Evolutionary conservation across 257 asterid species (phyloP).

Genomic region (Thymus quinquecostatus): DNA sequence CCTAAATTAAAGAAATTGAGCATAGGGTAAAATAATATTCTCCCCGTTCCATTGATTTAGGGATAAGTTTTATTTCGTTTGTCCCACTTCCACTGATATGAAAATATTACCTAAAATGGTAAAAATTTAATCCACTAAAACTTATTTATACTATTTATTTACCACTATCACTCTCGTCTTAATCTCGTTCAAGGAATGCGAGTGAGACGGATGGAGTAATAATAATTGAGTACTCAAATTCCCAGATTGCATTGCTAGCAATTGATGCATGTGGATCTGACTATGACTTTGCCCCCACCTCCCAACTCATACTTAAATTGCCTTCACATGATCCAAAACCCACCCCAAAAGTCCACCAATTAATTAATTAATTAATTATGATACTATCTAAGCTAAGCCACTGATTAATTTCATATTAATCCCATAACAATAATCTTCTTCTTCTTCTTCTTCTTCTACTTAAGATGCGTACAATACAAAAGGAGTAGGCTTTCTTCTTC

Average conservation of each 20-base stretch:
- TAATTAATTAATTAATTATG: neutral
- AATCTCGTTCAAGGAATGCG: too few species aligned
- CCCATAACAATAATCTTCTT: slow-evolving; percentile 19
- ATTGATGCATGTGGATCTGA: slow-evolving; percentile 49
- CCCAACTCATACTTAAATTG: slow-evolving; percentile 36
- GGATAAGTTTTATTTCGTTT: too few species aligned
- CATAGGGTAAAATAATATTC: too few species aligned
- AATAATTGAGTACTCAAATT: slow-evolving; percentile 18
- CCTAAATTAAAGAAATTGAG: neutral
- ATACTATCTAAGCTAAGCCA: neutral
- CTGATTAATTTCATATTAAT: too few species aligned
- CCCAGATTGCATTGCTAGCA: slow-evolving; percentile 22
- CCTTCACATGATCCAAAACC: slow-evolving; percentile 59
- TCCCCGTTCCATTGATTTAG: too few species aligned
- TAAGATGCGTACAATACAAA: neutral
- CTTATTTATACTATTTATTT: too few species aligned
- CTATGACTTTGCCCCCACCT: slow-evolving; percentile 36
- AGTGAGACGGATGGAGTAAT: neutral
- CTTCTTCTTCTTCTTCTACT: neutral
- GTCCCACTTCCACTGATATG: too few species aligned
- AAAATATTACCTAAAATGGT: too few species aligned
- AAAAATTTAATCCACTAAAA: too few species aligned
- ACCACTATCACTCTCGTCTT: too few species aligned
- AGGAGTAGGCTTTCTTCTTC: too few species aligned
- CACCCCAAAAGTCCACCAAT: slow-evolving; percentile 29